Base-by-base conservation (phyloP, 2,329 filamentous ascomycete species). In the Aureobasidium sp. region DNA sequence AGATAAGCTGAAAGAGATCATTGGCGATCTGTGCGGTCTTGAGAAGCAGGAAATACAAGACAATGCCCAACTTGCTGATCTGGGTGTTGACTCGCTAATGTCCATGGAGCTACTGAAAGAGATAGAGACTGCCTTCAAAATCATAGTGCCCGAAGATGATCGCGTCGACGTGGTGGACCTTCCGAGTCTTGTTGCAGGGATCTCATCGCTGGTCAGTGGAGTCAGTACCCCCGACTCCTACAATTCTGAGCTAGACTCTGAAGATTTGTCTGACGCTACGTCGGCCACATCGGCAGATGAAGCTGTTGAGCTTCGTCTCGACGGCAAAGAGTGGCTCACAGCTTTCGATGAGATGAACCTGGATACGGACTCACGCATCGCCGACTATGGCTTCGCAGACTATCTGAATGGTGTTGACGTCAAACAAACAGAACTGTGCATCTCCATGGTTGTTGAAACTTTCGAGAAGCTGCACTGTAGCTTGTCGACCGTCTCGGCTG, bases 21-120 rank as follows among this genome's bases (percentile, higher is more conserved):
- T n/a, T n/a, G n/a, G n/a, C n/a, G n/a, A n/a, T n/a, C n/a, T n/a
- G n/a, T n/a, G n/a, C n/a, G 43, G 43, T 17, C 43, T 46, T 6
- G 8, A 27, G 4, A 2, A 6, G 11, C 9, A 27, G 1, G 45
- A 49, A 3, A 49, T 49, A 49, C 60, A 63, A 29, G 67, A 67
- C 65, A 11, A 59, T 53, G 61, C 58, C 1, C 31, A 62, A 19
- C 57, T 65, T 4, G 53, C 57, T 4, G 66, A 67, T n/a, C 27
- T 67, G 6, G 68, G 68, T 2, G 46, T 67, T 17, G 68, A 69
- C 55, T 69, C 68, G 1, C 60, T 69, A 15, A 64, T 69, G 61
- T 42, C 40, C n/a, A 64, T 66, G 35, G 67, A 69, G 55, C 43
- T 69, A 1, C 13, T 62, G 2, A 35, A 38, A 19, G 64, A 68